Evolutionary conservation across 2,329 filamentous ascomycete genomes (phyloP), one percentile per base, ranked within the genome.

Genomic region (Colletotrichum brevisporum): DNA sequence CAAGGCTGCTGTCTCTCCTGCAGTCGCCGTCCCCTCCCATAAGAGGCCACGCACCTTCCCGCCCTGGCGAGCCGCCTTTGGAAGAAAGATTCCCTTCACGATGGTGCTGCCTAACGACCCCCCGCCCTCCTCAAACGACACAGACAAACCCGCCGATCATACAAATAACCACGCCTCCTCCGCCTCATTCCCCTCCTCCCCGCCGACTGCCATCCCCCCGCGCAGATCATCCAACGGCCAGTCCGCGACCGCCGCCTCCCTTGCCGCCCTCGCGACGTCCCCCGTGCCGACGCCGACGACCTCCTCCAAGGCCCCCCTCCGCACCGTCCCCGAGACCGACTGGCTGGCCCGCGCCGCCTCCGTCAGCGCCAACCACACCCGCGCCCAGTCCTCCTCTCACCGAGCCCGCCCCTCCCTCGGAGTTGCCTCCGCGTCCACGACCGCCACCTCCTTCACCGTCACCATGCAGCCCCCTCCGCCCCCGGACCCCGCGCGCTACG

Each of bases 201-300:
- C 79, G 10, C 90, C 91, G 62, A 90, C 89, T 78, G 85, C 86
- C 45, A 94, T 94, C 63, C 92, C 93, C 21, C 90, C 91, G 3
- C 88, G 92, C 71, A 94, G 90, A 53, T 94, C 92, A 64, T 93
- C 91, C 1, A 89, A 88, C 65, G 58, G 54, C 70, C 68, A 63
- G 72, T 51, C 64, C 4, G 48, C 75, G 58, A 79, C 78, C 73
- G 75, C 26, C 24, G 43, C 50, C 27, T 45, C 60, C 15, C 41
- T 59, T 21, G 26, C 61, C n/a, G 50, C 48, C 21, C 54, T 58
- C 56, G 27, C 59, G 45, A 47, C 62, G 54, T 18, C 66, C 27
- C 66, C 73, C 71, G 62, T 75, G 74, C 74, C 74, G 43, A 75
- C 31, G 31, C 21, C 21, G 9, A 13, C 36, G 3, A 9, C 74